These are phyloP conservation scores for Candida neerlandica DNA, from an alignment of 1,139 yeast genomes.

Conservation along the genomic window DNA sequence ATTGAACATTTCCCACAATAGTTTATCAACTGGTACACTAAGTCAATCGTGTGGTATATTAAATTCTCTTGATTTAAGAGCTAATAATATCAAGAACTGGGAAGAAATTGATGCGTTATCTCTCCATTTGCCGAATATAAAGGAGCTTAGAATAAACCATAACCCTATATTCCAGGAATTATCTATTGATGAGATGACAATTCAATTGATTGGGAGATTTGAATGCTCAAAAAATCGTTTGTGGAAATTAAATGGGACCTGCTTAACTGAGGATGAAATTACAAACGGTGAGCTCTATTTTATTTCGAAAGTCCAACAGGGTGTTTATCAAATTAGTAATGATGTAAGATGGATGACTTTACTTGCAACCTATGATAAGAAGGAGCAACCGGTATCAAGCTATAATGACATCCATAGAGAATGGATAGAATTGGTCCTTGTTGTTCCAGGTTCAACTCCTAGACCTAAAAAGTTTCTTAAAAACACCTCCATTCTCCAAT, in stretches of 20 bases:
- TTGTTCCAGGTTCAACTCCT: background rate
- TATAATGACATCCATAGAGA: background rate
- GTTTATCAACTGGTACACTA: constrained; percentile 14
- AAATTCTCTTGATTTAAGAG: constrained; percentile 45
- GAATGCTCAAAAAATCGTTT: constrained; percentile 28
- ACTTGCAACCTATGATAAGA: constrained; percentile 26
- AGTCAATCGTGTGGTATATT: constrained; percentile 9
- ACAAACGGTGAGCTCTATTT: constrained; percentile 69
- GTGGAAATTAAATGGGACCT: constrained; percentile 57
- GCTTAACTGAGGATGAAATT: constrained; percentile 49
- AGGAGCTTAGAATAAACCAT: constrained; percentile 48
- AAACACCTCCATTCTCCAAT: constrained; percentile 26
- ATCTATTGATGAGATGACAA: constrained; percentile 38
- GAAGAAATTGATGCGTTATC: constrained; percentile 43
- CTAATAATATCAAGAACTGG: constrained; percentile 53
- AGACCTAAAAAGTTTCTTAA: constrained; percentile 11
- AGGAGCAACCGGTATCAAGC: constrained; percentile 3
- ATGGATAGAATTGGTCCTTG: constrained; percentile 13
- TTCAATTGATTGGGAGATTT: constrained; percentile 54
- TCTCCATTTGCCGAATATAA: constrained; percentile 38
- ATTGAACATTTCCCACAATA: constrained; percentile 32
- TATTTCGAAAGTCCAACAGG: constrained; percentile 49
- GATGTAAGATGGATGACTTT: constrained; percentile 29
- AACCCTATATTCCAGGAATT: constrained; percentile 52
- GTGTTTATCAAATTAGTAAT: constrained; percentile 25